phyloP scores from a whole-genome alignment of 2,329 filamentous ascomycete genomes.

The Claviceps humidiphila region DNA sequence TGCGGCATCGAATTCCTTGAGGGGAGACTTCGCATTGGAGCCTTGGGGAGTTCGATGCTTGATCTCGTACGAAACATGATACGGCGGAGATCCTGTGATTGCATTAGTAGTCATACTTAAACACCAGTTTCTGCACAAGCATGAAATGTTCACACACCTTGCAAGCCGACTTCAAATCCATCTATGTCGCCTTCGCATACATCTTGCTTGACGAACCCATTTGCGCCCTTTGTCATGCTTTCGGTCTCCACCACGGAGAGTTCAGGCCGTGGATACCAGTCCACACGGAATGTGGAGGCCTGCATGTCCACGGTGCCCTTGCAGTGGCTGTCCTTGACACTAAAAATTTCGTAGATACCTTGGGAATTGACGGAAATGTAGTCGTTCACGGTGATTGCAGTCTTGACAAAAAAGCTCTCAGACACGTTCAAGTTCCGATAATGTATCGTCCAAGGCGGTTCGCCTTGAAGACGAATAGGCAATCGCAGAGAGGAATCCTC shows the following conservation, averaged over 20 bases:
- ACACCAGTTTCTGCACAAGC: not conserved
- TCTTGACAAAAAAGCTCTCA: conserved; percentile 30
- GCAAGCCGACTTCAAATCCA: conserved; percentile 66
- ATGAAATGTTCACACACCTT: conserved; percentile 38
- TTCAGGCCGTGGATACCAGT: conserved; percentile 72
- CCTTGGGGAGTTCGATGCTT: conserved; percentile 57
- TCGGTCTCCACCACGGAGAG: conserved; percentile 54
- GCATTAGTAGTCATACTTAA: conserved; percentile 17
- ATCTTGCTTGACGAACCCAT: conserved; percentile 57
- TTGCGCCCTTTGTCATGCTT: conserved; percentile 37
- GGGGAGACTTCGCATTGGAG: conserved; percentile 50
- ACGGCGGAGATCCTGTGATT: conserved; percentile 58
- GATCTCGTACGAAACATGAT: conserved; percentile 69
- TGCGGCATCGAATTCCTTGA: conserved; percentile 62
- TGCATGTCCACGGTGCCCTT: conserved; percentile 65
- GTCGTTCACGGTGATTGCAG: conserved; percentile 50
- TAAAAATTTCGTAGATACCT: conserved; percentile 69
- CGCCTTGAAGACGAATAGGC: conserved; percentile 74
- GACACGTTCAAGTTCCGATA: conserved; percentile 56
- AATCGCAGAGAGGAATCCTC: conserved; percentile 63
- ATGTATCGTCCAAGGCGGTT: conserved; percentile 68
- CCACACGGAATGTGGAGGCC: conserved; percentile 64
- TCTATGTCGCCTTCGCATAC: conserved; percentile 95
- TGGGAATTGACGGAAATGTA: conserved; percentile 49
- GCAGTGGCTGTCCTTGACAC: conserved; percentile 67